Base-by-base conservation (phyloP, 1,284 basidiomycete species). In the Xerocomus nothofagi region DNA sequence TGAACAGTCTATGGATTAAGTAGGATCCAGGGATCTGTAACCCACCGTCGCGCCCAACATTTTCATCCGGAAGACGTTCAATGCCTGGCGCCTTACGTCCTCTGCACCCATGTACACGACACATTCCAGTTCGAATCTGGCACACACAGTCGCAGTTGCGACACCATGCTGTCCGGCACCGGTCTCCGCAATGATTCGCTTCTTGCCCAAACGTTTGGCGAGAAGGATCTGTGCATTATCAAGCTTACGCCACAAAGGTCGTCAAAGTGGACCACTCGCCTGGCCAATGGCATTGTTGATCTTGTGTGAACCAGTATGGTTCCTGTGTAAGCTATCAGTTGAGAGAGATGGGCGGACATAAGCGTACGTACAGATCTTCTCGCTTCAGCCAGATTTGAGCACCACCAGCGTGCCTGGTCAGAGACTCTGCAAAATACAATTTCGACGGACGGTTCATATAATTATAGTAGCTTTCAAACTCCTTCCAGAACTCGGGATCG, bases 101-200 rank as follows among this genome's bases (percentile, higher is more conserved):
- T 98, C 96, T n/a, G 92, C 84, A 47, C 97, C 97, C 96, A 99
- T 99, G 75, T 95, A 99, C 58, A 99, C 80, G 60, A 97, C 74
- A 67, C 97, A 99, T 70, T 98, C 88, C 75, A 99, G 66, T 14
- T 93, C 95, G 63, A 99, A 99, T 61, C 91, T 91, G 41, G 96
- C 96, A 61, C 97, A 99, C 9, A 93, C 97, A 3, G 96, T 99
- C 0, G 97, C 97, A 33, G 96, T 98, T 9, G 97, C 97, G 18
- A 99, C 95, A 70, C 97, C 97, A 71, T 99, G 97, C 70, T 99
- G 96, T 26, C 97, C 97, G 0, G 97, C 96, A 54, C 96, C 96
- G 1, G 97, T 99, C 77, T 99, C 97, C 42, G 96, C 95, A 58
- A 99, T 98, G 67, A 99, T 98, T 44, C 95, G 83, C 41, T 80